phyloP scores from a whole-genome alignment of 352 stramenopile species.

The Globisporangium megalacanthum region DNA sequence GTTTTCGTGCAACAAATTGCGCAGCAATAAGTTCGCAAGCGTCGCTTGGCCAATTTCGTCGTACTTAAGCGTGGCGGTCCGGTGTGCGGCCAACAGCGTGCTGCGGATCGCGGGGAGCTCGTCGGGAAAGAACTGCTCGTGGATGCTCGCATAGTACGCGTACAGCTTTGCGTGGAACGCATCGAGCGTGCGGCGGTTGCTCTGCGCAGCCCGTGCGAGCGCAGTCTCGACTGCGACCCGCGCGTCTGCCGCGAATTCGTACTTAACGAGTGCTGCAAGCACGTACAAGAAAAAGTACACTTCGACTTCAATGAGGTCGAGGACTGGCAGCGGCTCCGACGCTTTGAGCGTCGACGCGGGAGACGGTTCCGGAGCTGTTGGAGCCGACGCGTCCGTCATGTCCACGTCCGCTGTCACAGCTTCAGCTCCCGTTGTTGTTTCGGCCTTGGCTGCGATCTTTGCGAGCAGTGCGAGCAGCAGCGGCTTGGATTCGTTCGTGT shows the following conservation, averaged over 20 bases:
- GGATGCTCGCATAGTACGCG: conserved; percentile 70
- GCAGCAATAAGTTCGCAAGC: conserved; percentile 88
- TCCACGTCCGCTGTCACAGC: conserved; percentile 31
- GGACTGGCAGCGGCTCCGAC: conserved; percentile 31
- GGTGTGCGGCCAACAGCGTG: conserved; percentile 73
- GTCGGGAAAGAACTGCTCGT: conserved; percentile 63
- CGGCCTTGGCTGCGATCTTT: conserved; percentile 38
- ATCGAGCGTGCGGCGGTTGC: conserved; percentile 79
- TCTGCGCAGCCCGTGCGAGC: conserved; percentile 60
- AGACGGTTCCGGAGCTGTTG: conserved; percentile 19
- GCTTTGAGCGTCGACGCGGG: conserved; percentile 5
- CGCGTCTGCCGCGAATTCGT: conserved; percentile 50
- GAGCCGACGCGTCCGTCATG: conserved; percentile 39
- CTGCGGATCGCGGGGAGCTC: conserved; percentile 57
- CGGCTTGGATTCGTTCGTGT: conserved; percentile 55
- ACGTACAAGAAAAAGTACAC: conserved; percentile 82
- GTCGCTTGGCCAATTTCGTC: conserved; percentile 90
- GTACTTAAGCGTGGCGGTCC: conserved; percentile 84
- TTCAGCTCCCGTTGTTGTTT: conserved; percentile 25
- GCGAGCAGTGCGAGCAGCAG: conserved; percentile 45
- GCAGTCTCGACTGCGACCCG: conserved; percentile 46
- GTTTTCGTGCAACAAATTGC: conserved; percentile 88
- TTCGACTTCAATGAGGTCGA: conserved; percentile 83
- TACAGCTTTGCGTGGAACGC: conserved; percentile 75
- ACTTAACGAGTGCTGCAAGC: conserved; percentile 66